Evolutionary conservation across 2,329 filamentous ascomycete species (phyloP).

Genomic region (Fusarium palustre): DNA sequence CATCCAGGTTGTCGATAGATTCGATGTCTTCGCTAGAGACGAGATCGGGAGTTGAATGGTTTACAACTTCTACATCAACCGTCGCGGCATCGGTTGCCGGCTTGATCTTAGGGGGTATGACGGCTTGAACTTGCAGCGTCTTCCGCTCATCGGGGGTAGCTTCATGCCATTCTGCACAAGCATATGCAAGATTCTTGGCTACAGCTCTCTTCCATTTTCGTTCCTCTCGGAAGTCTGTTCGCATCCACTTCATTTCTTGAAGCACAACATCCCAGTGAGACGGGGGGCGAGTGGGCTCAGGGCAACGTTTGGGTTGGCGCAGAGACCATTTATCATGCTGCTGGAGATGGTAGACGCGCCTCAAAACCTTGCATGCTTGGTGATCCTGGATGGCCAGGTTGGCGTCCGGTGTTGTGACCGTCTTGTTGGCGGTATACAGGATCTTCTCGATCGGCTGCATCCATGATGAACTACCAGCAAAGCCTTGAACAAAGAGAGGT

Average conservation of each 20-base stretch:
- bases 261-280: conserved; percentile 89
- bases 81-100: conserved; percentile 49
- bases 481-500: conserved; percentile 70
- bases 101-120: conserved; percentile 59
- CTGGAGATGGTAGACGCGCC: conserved; percentile 89
- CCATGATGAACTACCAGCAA: conserved; percentile 66
- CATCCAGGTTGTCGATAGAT: conserved; percentile 59
- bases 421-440: conserved; percentile 87
- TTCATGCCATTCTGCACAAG: conserved; percentile 85
- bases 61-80: conserved; percentile 54
- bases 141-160: conserved; percentile 72
- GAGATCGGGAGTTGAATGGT: conserved; percentile 74
- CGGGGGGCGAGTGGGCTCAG: conserved; percentile 80
- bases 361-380: conserved; percentile 87
- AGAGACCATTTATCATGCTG: conserved; percentile 93
- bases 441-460: conserved; percentile 77
- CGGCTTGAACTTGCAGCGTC: conserved; percentile 74
- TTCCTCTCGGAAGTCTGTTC: conserved; percentile 94
- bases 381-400: conserved; percentile 85
- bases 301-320: conserved; percentile 84
- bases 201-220: conserved; percentile 90
- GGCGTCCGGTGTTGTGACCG: conserved; percentile 85
- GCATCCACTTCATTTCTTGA: conserved; percentile 97
- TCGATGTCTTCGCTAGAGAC: conserved; percentile 73
- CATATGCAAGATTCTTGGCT: conserved; percentile 82